These are phyloP conservation scores for Podospora pseudocomata DNA, from an alignment of 495 filamentous ascomycete species.

Conservation along the genomic window DNA sequence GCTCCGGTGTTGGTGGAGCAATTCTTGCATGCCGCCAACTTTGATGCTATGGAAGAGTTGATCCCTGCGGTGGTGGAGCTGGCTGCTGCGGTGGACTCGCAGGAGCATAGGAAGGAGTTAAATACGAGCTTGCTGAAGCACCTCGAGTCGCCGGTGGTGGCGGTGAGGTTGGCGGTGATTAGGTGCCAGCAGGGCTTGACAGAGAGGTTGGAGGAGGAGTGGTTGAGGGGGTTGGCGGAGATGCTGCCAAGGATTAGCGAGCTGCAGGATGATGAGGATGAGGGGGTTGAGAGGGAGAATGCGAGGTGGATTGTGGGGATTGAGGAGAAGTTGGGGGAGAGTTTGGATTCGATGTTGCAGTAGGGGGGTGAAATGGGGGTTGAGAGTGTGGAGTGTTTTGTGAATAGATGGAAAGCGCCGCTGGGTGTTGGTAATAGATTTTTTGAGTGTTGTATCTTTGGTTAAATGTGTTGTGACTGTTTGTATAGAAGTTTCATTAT, in stretches of 20 bases:
- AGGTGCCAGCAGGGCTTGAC: slow-evolving; percentile 75
- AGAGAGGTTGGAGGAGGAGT: slow-evolving; percentile 79
- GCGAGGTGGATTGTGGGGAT: slow-evolving; percentile 82
- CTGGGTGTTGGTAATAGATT: background rate
- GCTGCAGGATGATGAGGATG: slow-evolving; percentile 92
- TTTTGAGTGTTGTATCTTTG: background rate
- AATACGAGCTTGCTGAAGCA: slow-evolving; percentile 71
- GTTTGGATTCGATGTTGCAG: slow-evolving; percentile 83
- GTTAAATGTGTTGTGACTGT: too few species aligned
- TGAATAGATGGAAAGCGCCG: background rate
- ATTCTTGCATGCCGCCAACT: slow-evolving; percentile 53
- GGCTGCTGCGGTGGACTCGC: slow-evolving; percentile 71
- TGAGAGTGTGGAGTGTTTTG: background rate
- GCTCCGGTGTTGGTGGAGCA: slow-evolving; percentile 64
- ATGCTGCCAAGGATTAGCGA: slow-evolving; percentile 94
- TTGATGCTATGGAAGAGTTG: slow-evolving; percentile 40
- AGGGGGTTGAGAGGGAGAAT: slow-evolving; percentile 82
- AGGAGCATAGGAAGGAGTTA: slow-evolving; percentile 84
- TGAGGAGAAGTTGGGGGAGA: slow-evolving; percentile 82
- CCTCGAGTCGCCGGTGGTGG: slow-evolving; percentile 64
- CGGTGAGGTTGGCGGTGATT: slow-evolving; percentile 70
- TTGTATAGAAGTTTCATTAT: too few species aligned
- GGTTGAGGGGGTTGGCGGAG: slow-evolving; percentile 83
- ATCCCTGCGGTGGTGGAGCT: slow-evolving; percentile 67
- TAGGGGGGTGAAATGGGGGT: slow-evolving; percentile 32